A percentile compares a stretch with the other conserved stretches of the same genome.
These are phyloP conservation scores for Aspergillus biplanus DNA, from an alignment of 495 filamentous ascomycete genomes.

Conservation along the genomic window DNA sequence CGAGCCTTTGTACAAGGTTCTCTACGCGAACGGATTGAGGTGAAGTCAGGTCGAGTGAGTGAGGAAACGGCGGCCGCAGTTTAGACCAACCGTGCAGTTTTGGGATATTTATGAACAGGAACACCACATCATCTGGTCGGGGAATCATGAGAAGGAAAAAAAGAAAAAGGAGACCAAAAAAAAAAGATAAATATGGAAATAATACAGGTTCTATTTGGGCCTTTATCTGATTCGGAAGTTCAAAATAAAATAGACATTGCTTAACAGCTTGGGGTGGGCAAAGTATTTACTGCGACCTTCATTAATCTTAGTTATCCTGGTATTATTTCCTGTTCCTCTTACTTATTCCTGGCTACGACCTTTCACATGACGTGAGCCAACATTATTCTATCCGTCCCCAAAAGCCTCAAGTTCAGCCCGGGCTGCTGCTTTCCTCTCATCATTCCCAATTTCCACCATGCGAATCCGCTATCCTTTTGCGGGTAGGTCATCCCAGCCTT, in stretches of 20 bases:
- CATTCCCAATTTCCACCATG: constrained; percentile 49
- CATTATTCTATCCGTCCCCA: constrained; percentile 4
- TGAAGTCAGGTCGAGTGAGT: constrained; percentile 36
- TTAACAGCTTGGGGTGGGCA: no score
- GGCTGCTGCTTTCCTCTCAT: constrained; percentile 2
- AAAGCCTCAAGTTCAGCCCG: constrained; percentile 8
- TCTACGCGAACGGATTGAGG: constrained; percentile 46
- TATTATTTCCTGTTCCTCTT: constrained; percentile 12
- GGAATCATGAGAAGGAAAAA: neutral
- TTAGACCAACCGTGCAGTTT: constrained; percentile 39
- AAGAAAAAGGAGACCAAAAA: neutral
- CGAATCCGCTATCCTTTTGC: constrained; percentile 76
- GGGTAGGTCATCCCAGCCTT: constrained; percentile 48
- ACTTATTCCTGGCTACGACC: constrained; percentile 8
- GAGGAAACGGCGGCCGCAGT: constrained; percentile 39
- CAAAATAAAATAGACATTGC: no score
- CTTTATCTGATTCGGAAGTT: no score
- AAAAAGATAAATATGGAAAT: no score
- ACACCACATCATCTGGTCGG: neutral
- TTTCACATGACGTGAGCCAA: constrained; percentile 22
- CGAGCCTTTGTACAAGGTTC: constrained; percentile 44
- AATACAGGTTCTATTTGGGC: no score
- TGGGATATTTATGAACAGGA: neutral
- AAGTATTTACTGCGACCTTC: neutral
- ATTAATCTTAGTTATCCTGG: neutral